Percentiles rank a stretch among this genome's conserved stretches.
phyloP scores from a whole-genome alignment of 306 rosid genomes.

The Rosa lucieae region DNA sequence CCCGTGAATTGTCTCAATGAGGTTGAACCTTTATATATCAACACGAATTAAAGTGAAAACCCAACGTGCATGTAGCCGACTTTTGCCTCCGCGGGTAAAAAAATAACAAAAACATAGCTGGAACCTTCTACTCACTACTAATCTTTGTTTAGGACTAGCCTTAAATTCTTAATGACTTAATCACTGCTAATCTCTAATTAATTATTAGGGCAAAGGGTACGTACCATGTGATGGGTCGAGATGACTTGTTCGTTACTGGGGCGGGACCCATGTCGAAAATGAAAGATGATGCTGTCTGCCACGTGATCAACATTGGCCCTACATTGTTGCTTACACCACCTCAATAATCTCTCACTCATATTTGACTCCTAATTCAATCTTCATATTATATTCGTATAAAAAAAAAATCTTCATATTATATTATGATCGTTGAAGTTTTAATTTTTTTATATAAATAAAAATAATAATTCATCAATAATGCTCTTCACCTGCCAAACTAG shows the following conservation, averaged over 20 bases:
- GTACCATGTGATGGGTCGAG: slow-evolving; percentile 44
- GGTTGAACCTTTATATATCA: neutral
- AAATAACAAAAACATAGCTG: neutral
- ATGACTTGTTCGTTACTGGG: slow-evolving; percentile 9
- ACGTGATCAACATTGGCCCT: slow-evolving; percentile 88
- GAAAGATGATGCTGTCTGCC: slow-evolving; percentile 70
- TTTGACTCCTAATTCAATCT: slow-evolving; percentile 9
- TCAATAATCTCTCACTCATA: slow-evolving; percentile 21
- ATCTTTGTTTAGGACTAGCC: neutral
- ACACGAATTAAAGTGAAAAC: neutral
- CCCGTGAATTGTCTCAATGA: too few relatives aligned
- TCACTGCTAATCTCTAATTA: neutral
- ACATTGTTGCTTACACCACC: slow-evolving; percentile 57
- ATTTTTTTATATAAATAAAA: too few relatives aligned
- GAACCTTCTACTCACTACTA: neutral
- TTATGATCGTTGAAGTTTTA: neutral
- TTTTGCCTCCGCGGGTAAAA: neutral
- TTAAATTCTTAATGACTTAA: neutral
- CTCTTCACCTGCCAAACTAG: slow-evolving; percentile 37
- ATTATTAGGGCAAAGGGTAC: neutral
- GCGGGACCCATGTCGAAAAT: slow-evolving; percentile 55
- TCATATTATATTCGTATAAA: neutral
- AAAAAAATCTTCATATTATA: too few relatives aligned
- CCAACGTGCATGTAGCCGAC: slow-evolving; percentile 1
- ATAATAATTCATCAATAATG: slow-evolving; percentile 35